Evolutionary conservation across 148 eudicot species (phyloP).

Genomic region (Simmondsia chinensis): DNA sequence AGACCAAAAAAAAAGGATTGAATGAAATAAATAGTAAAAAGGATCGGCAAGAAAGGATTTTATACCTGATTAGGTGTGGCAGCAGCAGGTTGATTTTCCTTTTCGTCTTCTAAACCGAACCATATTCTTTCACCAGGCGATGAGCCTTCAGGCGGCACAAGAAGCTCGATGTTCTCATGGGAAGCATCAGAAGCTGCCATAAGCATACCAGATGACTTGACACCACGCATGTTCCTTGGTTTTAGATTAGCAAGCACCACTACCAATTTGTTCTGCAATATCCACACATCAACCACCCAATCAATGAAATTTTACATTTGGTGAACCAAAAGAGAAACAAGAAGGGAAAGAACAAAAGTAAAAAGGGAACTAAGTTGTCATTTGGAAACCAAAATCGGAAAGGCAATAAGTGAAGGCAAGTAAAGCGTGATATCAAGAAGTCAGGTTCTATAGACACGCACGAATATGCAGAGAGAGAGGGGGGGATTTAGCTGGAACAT

Average conservation of each 20-base stretch:
- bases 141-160: constrained; percentile 82
- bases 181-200: constrained; percentile 97
- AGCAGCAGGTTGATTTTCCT: constrained; percentile 59
- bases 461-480: too few relatives aligned
- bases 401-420: background rate
- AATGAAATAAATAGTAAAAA: too few relatives aligned
- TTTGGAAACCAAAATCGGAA: too few relatives aligned
- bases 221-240: constrained; percentile 95
- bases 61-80: constrained; percentile 86
- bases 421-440: background rate
- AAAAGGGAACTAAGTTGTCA: background rate
- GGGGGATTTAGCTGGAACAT: too few relatives aligned
- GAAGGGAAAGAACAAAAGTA: background rate
- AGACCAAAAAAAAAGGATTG: too few relatives aligned
- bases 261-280: constrained; percentile 57
- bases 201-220: constrained; percentile 90
- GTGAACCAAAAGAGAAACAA: background rate
- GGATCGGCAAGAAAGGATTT: background rate
- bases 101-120: constrained; percentile 71
- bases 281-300: background rate
- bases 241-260: constrained; percentile 89
- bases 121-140: constrained; percentile 85
- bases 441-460: too few relatives aligned
- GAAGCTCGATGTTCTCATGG: constrained; percentile 94
- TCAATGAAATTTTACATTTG: background rate